Base-by-base conservation (phyloP, 1,284 basidiomycete genomes). In the Apiotrichum mycotoxinovorans region DNA sequence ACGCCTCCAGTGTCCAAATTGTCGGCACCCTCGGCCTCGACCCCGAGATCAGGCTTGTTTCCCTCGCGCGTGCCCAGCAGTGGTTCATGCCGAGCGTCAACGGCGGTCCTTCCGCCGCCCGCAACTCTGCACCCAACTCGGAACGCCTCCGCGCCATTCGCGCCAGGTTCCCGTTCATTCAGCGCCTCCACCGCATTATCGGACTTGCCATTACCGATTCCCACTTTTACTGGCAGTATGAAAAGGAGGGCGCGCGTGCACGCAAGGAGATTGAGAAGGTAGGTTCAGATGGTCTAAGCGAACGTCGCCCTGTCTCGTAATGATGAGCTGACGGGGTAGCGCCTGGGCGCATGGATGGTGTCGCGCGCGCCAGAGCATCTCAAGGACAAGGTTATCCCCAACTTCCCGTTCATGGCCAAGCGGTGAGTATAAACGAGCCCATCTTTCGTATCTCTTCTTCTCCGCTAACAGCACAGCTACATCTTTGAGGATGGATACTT, bases 401-500 rank as follows among this genome's bases (percentile, higher is more conserved):
- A 30, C 25, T 60, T 56, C 44, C 52, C 49, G 26, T 54, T 49
- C 40, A 30, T 49, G 53, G 41, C 51, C 22, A 52, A 52, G 41
- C 27, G 51, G 40, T 41, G 11, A n/a, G 38, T 20, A 3, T n/a
- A n/a, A n/a, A n/a, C 9, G 5, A 4, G 10, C 9, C 40, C 10
- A 1, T n/a, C n/a, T n/a, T n/a, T n/a, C n/a, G n/a, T n/a, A n/a
- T n/a, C n/a, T n/a, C 11, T 18, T 18, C 2, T 2, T 22, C 5
- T 22, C 11, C 5, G 17, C 26, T 18, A 10, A 47, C 45, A 10
- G 7, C 27, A 20, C 38, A 48, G 46, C 23, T 56, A 54, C 41
- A 47, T 62, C 43, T 62, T 56, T n/a, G 60, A 62, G 51, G 60
- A 62, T 49, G 60, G 60, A 30, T 62, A 62, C 57, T 59, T 62